Base-by-base conservation (phyloP, 352 stramenopile species). In the Globisporangium okanoganense region DNA sequence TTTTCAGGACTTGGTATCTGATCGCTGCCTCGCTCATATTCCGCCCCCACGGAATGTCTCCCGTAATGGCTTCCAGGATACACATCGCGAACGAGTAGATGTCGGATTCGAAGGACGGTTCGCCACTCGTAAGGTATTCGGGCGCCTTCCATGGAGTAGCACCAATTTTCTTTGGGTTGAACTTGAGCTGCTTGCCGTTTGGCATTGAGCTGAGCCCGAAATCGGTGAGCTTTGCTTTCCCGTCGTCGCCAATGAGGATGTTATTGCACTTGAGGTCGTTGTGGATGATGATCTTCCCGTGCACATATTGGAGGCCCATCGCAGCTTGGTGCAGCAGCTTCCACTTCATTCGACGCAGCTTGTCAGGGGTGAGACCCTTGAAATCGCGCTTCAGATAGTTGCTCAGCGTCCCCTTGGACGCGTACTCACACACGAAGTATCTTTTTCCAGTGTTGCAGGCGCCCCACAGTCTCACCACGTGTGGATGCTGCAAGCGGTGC, bases 211-310 rank as follows among this genome's bases (percentile, higher is more conserved):
- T 68, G 24, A 73, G 71, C 3, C 71, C 71, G 40, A 82, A 82
- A 61, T 79, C 73, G 27, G 60, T 65, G 44, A 82, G 60, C 57
- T 75, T 72, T 14, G 67, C 71, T 35, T 66, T 78, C 31, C 60
- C 56, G 20, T 78, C 53, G 10, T 71, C 63, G 13, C 79, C 85
- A 5, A 96, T 67, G 10, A 97, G 72, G 25, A 96, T 70, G 64
- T 97, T 97, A 48, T 75, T 82, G 40, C 81, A 87, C 57, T 97
- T 97, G n/a, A 97, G 74, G 55, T 97, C 87, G 27, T 88, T 79
- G 57, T 97, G 88, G 16, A 97, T 68, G 24, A 90, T 70, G 36
- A 75, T 72, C 35, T 71, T 44, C 12, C 54, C 35, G 61, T 94
- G 80, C 10, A 94, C 45, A 66, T 78, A 91, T 35, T 57, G 29